Base-by-base conservation (phyloP, 192 early-diverging fungal genomes). In the Dissophora ornata region DNA sequence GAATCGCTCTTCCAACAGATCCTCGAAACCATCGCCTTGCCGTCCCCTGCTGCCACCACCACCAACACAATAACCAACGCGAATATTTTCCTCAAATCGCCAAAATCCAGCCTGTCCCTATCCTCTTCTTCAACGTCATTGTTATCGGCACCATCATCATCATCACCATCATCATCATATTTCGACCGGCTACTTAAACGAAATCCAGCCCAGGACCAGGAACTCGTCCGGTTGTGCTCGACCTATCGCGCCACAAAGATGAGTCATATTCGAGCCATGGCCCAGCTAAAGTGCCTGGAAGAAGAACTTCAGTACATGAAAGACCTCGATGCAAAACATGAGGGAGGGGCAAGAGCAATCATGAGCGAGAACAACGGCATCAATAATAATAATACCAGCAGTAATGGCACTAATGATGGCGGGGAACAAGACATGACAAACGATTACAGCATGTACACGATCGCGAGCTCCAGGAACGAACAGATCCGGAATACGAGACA, bases 241-340 rank as follows among this genome's bases (percentile, higher is more conserved):
- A 67, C 58, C 8, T 77, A 77, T 36, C 63, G 73, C 33, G 73
- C 73, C 22, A 77, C 73, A 32, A 77, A 77, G 47, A 77, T 77
- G 73, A 62, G 51, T n/a, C 73, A 77, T 41, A 67, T 77, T 12
- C 57, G 73, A 2, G 73, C 59, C 19, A 45, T 67, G 36, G 73
- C 73, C 1, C 73, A 77, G 16, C 73, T 77, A 33, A 66, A 67
- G 46, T 67, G 50, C 3, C 45, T 77, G 1, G 73, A 77, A 46
- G 50, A 62, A 3, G 57, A 77, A 22, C 56, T 77, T 3, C 32
- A 24, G 12, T 67, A 62, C 24, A 67, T 77, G 65, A 61, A 61
- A 24, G 47, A 33, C 8, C 58, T 77, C 21, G 49, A 77, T 12
- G 34, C 44, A 12, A 47, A 53, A 32, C 57, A 61, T 11, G 32